Evolutionary conservation across 1,139 yeast species (phyloP).

Genomic region (Starmera stellimalicola): DNA sequence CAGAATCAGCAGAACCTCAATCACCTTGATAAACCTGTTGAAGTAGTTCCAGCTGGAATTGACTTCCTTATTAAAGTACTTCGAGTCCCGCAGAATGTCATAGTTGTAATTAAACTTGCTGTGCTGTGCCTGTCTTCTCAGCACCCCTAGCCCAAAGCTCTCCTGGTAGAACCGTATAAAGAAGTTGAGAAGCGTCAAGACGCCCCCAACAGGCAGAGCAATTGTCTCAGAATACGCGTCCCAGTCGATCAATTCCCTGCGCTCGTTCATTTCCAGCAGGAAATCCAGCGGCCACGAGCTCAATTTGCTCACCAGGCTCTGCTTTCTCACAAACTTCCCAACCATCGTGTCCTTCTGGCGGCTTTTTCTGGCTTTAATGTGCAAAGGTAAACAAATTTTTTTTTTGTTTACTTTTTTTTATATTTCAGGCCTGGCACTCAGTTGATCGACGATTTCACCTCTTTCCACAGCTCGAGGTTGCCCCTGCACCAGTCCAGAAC

Average conservation of each 20-base stretch:
- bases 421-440: not conserved
- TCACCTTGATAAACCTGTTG: slow-evolving; percentile 2
- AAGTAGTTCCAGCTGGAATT: too few relatives aligned
- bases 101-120: slow-evolving; percentile 4
- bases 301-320: slow-evolving; percentile 24
- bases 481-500: slow-evolving; percentile 63
- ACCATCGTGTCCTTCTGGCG: slow-evolving; percentile 5
- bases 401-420: not conserved
- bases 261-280: slow-evolving; percentile 43
- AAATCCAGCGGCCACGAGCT: slow-evolving; percentile 50
- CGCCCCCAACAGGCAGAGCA: slow-evolving; percentile 40
- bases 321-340: slow-evolving; percentile 12
- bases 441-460: slow-evolving; percentile 15
- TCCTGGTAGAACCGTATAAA: slow-evolving; percentile 24
- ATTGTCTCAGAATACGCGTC: slow-evolving; percentile 40
- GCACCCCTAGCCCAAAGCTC: slow-evolving; percentile 12
- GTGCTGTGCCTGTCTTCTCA: slow-evolving; percentile 19
- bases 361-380: slow-evolving; percentile 1
- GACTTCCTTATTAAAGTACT: too few relatives aligned
- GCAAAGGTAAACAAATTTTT: not conserved
- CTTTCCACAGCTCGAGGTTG: slow-evolving; percentile 68
- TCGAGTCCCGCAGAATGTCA: slow-evolving; percentile 1
- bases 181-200: slow-evolving; percentile 25
- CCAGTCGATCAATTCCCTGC: slow-evolving; percentile 53
- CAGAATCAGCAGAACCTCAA: slow-evolving; percentile 9